Evolutionary conservation across 208 protist species (phyloP).

Genomic region (Trypanosoma boissoni): DNA sequence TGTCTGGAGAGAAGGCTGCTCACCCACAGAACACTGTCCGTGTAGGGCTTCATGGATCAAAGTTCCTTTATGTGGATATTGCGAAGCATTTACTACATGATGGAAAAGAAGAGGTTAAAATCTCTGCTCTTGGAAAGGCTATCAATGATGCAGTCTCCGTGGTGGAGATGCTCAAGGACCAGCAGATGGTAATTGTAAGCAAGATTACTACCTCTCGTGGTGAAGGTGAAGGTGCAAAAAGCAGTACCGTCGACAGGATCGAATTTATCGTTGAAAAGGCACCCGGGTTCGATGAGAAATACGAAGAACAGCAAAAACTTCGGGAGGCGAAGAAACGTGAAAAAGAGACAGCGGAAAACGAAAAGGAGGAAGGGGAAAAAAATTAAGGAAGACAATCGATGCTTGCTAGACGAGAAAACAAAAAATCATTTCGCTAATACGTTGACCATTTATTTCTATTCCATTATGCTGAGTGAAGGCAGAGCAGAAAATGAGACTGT

Average conservation of each 20-base stretch:
- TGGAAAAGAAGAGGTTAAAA: constrained; percentile 32
- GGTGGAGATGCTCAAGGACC: constrained; percentile 50
- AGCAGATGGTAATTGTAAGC: constrained; percentile 48
- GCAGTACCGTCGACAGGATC: constrained; percentile 36
- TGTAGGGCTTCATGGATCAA: constrained; percentile 38
- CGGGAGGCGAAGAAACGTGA: constrained; percentile 36
- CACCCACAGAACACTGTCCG: constrained; percentile 39
- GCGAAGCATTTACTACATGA: constrained; percentile 46
- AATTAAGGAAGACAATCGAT: background rate
- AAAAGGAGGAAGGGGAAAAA: constrained; percentile 16
- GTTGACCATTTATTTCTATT: too few relatives aligned
- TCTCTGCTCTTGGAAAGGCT: constrained; percentile 39
- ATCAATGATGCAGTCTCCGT: constrained; percentile 50
- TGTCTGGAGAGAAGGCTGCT: constrained; percentile 23
- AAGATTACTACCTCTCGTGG: constrained; percentile 44
- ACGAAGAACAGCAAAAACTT: constrained; percentile 42
- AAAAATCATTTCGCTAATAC: too few relatives aligned
- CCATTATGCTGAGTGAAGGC: too few relatives aligned
- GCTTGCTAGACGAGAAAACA: background rate
- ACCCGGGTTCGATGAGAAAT: constrained; percentile 37
- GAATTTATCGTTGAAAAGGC: constrained; percentile 43
- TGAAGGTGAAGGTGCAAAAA: constrained; percentile 25
- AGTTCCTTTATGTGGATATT: constrained; percentile 45
- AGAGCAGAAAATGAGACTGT: background rate
- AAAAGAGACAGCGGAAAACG: constrained; percentile 30